Conservation (phyloP, 495 filamentous ascomycete genomes). For the Aspergillus avenaceus region DNA sequence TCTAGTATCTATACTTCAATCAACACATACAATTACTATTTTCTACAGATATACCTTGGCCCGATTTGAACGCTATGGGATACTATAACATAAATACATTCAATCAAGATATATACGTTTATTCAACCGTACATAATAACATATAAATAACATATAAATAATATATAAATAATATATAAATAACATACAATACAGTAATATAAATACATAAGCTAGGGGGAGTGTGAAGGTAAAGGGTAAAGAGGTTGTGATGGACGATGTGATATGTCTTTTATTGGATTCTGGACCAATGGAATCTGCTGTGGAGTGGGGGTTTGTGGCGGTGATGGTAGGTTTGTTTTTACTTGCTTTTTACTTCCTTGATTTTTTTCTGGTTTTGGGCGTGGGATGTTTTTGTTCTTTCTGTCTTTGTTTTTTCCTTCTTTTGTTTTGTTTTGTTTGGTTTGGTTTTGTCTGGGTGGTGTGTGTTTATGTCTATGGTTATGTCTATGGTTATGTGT, state of each 20-base stretch:
- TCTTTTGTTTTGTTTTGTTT: not conserved
- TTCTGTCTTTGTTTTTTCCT: not conserved
- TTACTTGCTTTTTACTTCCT: constrained; percentile 14
- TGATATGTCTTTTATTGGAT: constrained; percentile 20
- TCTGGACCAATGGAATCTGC: not conserved
- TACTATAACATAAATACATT: too few relatives aligned
- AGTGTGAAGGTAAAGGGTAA: not conserved
- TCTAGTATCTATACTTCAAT: too few relatives aligned
- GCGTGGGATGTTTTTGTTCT: not conserved
- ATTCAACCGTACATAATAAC: too few relatives aligned
- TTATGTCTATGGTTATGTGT: not conserved
- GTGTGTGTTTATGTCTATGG: not conserved
- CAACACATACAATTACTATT: too few relatives aligned
- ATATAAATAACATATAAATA: too few relatives aligned
- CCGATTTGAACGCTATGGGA: too few relatives aligned
- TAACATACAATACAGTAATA: too few relatives aligned
- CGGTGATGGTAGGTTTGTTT: constrained; percentile 1
- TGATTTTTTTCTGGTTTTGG: not conserved
- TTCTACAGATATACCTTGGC: too few relatives aligned
- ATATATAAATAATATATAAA: too few relatives aligned
- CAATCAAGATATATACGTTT: too few relatives aligned
- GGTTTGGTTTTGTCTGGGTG: not conserved
- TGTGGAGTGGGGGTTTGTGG: not conserved
- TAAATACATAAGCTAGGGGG: not conserved
- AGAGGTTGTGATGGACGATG: constrained; percentile 16